Base-by-base conservation (phyloP, 2,329 filamentous ascomycete species). In the Emmonsia crescens region DNA sequence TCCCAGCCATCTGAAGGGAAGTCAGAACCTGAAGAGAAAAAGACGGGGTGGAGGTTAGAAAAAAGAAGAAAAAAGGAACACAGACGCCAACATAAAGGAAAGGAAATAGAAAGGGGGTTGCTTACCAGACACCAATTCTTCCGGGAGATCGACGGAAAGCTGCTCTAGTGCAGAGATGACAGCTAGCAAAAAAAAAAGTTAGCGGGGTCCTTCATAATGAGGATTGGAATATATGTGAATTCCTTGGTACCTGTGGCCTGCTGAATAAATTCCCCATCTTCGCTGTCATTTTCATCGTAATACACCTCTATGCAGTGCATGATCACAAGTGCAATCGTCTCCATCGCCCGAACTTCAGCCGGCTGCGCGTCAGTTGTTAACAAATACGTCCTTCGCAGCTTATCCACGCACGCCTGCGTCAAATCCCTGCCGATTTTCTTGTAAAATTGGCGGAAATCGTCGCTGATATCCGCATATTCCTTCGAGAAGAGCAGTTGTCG, bases 1-100 rank as follows among this genome's bases (percentile, higher is more conserved):
- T 76, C 75, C 75, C 75, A 77, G 63, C 74, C 73, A 64, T 77
- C 75, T 68, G 71, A 76, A 66, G 70, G 68, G 59, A 73, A 65
- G 66, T 77, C 73, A 72, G 74, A 75, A 61, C 71, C 74, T 76
- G 73, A 61, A 60, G 44, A 56, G 46, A 60, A 46, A 54, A 59
- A 42, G 67, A 71, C 68, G 71, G 63, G 62, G 48, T 61, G 51
- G 58, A 63, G 60, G 57, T 59, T 59, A 59, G 52, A 63, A 54
- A 44, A 29, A 67, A 65, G 59, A 57, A 62, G 59, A 57, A 62
- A 57, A 65, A 67, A 69, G 40, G 54, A 31, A 48, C 46, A 49
- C 16, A 59, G 48, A 60, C 9, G 40, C n/a, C 4, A 54, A 44
- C 31, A 59, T 51, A 57, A 19, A 31, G 40, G 54, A 52, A 54